phyloP scores from a whole-genome alignment of 768 basidiomycete genomes.

The Myochromella boudieri region DNA sequence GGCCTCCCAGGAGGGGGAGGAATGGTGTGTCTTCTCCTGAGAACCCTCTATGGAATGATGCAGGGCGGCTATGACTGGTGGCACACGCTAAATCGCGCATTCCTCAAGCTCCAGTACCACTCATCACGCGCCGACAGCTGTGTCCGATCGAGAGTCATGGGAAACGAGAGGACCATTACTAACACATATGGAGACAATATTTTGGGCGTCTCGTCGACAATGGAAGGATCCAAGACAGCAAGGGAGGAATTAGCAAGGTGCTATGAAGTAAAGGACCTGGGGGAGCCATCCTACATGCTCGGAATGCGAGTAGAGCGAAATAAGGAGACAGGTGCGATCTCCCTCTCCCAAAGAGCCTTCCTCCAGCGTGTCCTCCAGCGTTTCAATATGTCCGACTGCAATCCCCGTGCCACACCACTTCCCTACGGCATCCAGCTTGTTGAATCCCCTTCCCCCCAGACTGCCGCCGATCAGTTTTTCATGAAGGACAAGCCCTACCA shows the following conservation, averaged over 20 bases:
- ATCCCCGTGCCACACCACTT: slow-evolving; percentile 4
- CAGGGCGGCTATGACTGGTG: slow-evolving; percentile 20
- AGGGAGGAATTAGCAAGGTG: slow-evolving; percentile 13
- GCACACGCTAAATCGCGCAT: slow-evolving; percentile 5
- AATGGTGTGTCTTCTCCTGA: not conserved
- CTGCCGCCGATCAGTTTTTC: slow-evolving; percentile 26
- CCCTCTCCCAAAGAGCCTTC: slow-evolving; percentile 1
- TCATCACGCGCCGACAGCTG: slow-evolving; percentile 19
- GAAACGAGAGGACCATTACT: slow-evolving; percentile 14
- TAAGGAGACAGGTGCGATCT: slow-evolving; percentile 4
- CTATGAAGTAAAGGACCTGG: slow-evolving; percentile 18
- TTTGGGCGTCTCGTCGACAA: slow-evolving; percentile 11
- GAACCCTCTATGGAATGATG: slow-evolving; percentile 16
- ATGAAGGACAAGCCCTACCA: not conserved
- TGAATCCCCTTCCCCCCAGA: slow-evolving; percentile 23
- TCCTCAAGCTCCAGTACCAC: slow-evolving; percentile 11
- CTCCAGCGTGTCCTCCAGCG: not conserved
- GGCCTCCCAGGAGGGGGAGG: slow-evolving; percentile 4
- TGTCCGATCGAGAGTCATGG: slow-evolving; percentile 5
- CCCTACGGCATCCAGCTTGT: slow-evolving; percentile 27
- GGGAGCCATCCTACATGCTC: slow-evolving; percentile 8
- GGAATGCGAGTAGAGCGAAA: slow-evolving; percentile 15
- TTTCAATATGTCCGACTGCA: not conserved
- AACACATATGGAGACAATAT: slow-evolving; percentile 19
- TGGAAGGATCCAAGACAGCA: slow-evolving; percentile 6